phyloP scores from a whole-genome alignment of 352 stramenopile species.

The Globisporangium irregulare region DNA sequence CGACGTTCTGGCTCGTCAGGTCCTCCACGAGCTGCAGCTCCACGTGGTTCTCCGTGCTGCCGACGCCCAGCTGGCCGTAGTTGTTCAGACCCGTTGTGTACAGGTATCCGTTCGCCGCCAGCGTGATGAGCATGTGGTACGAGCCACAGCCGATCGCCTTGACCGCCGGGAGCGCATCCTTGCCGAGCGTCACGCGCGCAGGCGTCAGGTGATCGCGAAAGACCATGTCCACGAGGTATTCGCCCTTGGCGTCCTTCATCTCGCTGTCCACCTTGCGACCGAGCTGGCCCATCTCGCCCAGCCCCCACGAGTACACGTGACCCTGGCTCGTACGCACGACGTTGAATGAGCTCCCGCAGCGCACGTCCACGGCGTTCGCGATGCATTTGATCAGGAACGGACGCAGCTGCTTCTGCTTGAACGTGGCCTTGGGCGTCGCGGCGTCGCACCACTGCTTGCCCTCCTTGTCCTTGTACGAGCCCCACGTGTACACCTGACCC shows the following conservation, averaged over 20 bases:
- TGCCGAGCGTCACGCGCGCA: constrained; percentile 57
- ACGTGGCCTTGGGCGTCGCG: constrained; percentile 51
- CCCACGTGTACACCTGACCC: constrained; percentile 94
- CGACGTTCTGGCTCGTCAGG: constrained; percentile 59
- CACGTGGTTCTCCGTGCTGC: constrained; percentile 71
- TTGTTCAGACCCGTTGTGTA: constrained; percentile 95
- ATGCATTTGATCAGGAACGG: constrained; percentile 63
- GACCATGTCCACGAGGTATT: constrained; percentile 80
- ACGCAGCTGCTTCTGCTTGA: constrained; percentile 76
- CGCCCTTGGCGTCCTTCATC: constrained; percentile 62
- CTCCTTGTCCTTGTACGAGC: constrained; percentile 97
- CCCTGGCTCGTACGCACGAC: constrained; percentile 84
- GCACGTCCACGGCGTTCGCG: constrained; percentile 71
- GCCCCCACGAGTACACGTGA: constrained; percentile 89
- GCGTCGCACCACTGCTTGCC: constrained; percentile 91
- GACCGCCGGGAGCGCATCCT: constrained; percentile 41
- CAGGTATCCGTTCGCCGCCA: constrained; percentile 69
- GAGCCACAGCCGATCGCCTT: constrained; percentile 87
- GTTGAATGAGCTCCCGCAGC: constrained; percentile 84
- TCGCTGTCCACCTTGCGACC: constrained; percentile 54
- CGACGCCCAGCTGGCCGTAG: constrained; percentile 96
- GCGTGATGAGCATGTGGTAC: constrained; percentile 82
- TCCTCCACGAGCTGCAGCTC: constrained; percentile 76
- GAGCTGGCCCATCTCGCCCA: constrained; percentile 89
- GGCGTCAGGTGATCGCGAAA: constrained; percentile 79